Evolutionary conservation across 2,329 filamentous ascomycete genomes (phyloP).

Genomic region (Diplodia seriata): DNA sequence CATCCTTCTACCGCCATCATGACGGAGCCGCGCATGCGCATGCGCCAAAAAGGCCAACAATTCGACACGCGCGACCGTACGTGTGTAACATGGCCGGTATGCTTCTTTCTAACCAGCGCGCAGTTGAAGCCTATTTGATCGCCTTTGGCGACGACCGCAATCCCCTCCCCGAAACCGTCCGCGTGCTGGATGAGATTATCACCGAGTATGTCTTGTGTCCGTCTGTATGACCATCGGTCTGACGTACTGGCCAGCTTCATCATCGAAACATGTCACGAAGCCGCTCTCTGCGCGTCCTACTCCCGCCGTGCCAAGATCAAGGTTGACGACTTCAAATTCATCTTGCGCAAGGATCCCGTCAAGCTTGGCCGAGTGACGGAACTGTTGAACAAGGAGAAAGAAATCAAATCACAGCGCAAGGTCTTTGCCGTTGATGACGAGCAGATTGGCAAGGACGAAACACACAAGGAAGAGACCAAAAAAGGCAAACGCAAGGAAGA

Average conservation of each 20-base stretch:
- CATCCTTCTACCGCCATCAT: conserved; percentile 40
- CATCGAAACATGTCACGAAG: conserved; percentile 89
- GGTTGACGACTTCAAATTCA: conserved; percentile 96
- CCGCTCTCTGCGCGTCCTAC: conserved; percentile 83
- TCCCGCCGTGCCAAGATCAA: conserved; percentile 95
- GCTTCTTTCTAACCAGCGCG: conserved; percentile 30
- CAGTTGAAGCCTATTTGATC: conserved; percentile 77
- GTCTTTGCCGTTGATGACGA: conserved; percentile 73
- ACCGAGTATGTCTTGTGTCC: conserved; percentile 65
- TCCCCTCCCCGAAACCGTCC: conserved; percentile 82
- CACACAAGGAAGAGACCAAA: conserved; percentile 50
- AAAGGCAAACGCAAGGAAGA: conserved; percentile 50
- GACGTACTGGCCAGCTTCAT: conserved; percentile 67
- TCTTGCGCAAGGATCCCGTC: conserved; percentile 80
- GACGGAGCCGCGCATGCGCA: conserved; percentile 58
- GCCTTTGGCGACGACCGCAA: conserved; percentile 79
- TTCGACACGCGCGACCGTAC: conserved; percentile 53
- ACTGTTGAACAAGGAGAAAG: conserved; percentile 84
- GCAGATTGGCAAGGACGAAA: conserved; percentile 63
- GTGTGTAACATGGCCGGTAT: conserved; percentile 33
- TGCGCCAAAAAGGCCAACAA: conserved; percentile 56
- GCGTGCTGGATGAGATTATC: conserved; percentile 90
- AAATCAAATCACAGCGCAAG: conserved; percentile 83
- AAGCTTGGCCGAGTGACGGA: conserved; percentile 91
- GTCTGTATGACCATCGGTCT: not conserved